Evolutionary conservation across 257 asterid genomes (phyloP).

Genomic region (Primulina tabacum): DNA sequence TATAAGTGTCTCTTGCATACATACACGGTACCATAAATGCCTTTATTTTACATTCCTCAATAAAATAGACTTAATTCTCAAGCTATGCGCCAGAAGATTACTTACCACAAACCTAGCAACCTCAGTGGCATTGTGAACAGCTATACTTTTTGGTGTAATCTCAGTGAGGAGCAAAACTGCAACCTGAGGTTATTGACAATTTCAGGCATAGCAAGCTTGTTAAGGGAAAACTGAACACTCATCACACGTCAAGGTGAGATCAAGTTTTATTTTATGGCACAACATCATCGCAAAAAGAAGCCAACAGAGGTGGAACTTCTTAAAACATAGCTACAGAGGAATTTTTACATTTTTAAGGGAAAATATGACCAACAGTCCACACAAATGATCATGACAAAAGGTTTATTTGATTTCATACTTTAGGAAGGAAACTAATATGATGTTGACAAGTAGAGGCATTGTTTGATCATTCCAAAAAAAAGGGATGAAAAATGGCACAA

Average conservation of each 20-base stretch:
- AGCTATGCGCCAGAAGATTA: slow-evolving; percentile 27
- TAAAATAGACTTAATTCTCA: slow-evolving; percentile 16
- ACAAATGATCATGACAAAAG: not conserved
- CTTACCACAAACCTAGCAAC: slow-evolving; percentile 99
- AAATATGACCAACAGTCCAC: slow-evolving; percentile 8
- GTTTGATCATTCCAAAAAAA: not conserved
- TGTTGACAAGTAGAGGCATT: no score
- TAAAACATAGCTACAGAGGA: not conserved
- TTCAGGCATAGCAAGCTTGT: slow-evolving; percentile 22
- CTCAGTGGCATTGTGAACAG: slow-evolving; percentile 97
- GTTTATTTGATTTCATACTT: no score
- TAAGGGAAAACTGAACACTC: not conserved
- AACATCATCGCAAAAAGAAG: slow-evolving; percentile 6
- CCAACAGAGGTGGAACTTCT: no score
- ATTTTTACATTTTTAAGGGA: not conserved
- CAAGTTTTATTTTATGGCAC: slow-evolving; percentile 3
- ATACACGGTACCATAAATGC: not conserved
- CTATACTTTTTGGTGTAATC: slow-evolving; percentile 97
- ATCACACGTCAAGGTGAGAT: not conserved
- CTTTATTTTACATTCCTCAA: not conserved
- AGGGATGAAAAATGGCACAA: slow-evolving; percentile 15
- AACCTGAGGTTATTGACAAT: slow-evolving; percentile 55
- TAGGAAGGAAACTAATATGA: no score
- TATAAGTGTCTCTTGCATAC: slow-evolving; percentile 19
- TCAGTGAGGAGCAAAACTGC: slow-evolving; percentile 93